Evolutionary conservation across 225 moss, liverwort and hornwort species (phyloP).

Genomic region (Thuidium tamariscinum): DNA sequence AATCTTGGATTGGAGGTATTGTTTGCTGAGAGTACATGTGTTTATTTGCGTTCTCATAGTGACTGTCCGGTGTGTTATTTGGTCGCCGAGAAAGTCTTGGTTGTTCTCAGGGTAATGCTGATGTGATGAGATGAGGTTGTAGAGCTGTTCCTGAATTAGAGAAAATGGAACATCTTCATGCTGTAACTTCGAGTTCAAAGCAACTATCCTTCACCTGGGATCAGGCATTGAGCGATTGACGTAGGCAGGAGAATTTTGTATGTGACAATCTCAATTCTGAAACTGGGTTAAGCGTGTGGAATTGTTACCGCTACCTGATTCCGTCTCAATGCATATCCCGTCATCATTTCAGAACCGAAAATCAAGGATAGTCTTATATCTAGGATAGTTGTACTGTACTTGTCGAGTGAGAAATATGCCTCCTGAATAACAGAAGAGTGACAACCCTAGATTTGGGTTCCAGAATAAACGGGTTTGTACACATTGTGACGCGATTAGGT

Average conservation of each 20-base stretch:
- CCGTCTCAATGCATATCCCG: neutral
- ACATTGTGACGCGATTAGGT: too few species aligned
- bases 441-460: too few species aligned
- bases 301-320: neutral
- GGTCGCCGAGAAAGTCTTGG: neutral
- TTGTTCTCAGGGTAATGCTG: neutral
- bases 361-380: too few species aligned
- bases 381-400: too few species aligned
- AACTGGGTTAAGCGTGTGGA: neutral
- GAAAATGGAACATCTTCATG: neutral
- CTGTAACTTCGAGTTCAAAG: neutral
- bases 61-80: neutral
- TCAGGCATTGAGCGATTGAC: neutral
- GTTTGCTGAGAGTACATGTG: too few species aligned
- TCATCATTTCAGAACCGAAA: too few species aligned
- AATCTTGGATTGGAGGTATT: neutral
- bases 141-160: neutral
- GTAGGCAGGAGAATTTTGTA: neutral
- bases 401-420: too few species aligned
- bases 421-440: too few species aligned
- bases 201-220: neutral
- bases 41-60: neutral
- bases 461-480: too few species aligned
- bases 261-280: neutral
- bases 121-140: neutral